Percentiles rank a stretch among this genome's conserved stretches.
Conservation (phyloP, 495 filamentous ascomycete species). For the Penicillium dipodomyicola region DNA sequence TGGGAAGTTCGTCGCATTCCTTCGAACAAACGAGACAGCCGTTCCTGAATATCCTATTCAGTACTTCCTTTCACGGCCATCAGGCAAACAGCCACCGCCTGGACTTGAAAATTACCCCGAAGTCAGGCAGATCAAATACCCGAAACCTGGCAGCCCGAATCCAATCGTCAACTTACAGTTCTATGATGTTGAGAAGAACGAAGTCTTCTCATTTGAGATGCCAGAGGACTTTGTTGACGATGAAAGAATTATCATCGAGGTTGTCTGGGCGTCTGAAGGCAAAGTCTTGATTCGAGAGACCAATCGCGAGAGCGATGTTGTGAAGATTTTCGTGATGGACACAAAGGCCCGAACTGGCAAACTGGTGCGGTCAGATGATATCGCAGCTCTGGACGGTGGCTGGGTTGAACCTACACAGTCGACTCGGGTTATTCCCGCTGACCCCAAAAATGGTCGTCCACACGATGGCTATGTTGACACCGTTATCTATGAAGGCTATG, state of each 20-base stretch:
- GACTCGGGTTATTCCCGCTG: slow-evolving; percentile 82
- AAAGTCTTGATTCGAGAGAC: slow-evolving; percentile 86
- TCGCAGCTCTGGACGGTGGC: slow-evolving; percentile 81
- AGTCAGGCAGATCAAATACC: slow-evolving; percentile 89
- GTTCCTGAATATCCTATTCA: slow-evolving; percentile 94
- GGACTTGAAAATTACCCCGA: slow-evolving; percentile 91
- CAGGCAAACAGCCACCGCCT: slow-evolving; percentile 63
- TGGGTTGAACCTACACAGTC: slow-evolving; percentile 95
- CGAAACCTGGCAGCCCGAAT: slow-evolving; percentile 92
- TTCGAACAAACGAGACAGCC: slow-evolving; percentile 86
- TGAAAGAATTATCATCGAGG: slow-evolving; percentile 87
- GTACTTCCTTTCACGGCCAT: slow-evolving; percentile 87
- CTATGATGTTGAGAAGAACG: slow-evolving; percentile 77
- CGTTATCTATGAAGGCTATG: slow-evolving; percentile 79
- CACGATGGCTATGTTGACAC: slow-evolving; percentile 93
- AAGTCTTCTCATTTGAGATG: slow-evolving; percentile 76
- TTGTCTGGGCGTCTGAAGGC: slow-evolving; percentile 78
- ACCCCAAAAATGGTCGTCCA: slow-evolving; percentile 69
- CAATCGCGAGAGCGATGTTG: slow-evolving; percentile 87
- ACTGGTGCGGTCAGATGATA: slow-evolving; percentile 72
- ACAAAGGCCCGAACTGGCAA: slow-evolving; percentile 71
- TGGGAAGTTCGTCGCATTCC: slow-evolving; percentile 82
- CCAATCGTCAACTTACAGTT: slow-evolving; percentile 83
- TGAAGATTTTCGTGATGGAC: slow-evolving; percentile 84
- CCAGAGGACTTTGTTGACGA: slow-evolving; percentile 74